Evolutionary conservation across 345 rosid species (phyloP), one percentile per base, ranked within the genome.

Genomic region (Brassica carinata): DNA sequence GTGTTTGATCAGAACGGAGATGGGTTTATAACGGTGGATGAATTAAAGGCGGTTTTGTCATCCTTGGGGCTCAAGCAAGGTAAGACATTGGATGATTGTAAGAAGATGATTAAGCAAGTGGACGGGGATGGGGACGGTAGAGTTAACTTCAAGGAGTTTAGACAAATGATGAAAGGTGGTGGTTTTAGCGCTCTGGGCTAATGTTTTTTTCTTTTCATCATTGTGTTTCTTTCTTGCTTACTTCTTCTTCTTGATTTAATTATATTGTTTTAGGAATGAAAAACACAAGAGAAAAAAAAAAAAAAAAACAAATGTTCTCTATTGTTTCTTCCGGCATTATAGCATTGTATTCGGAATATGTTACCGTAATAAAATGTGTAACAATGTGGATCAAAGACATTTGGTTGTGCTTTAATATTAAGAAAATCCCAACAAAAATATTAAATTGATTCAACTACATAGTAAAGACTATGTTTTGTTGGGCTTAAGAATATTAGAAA

Each of bases 71-170:
- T 92, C 10, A 90, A 90, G 62, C 94, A 89, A 78, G 99, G 98
- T 62, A 82, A 88, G 84, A 85, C 88, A 0, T 48, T 71, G 8
- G 97, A 91, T 65, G 97, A 92, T 43, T 94, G 98, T 77, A 89
- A 81, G 86, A 85, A 57, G 83, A 94, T 94, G 93, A 94, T 92
- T 27, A 87, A 11, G 83, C 84, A 85, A 82, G 98, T 94, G 5
- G 98, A 94, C 74, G 91, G 55, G 9, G 98, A 94, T 61, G 97
- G 98, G 3, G 97, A 94, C 75, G 98, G 98, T n/a, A 89, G 81
- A 83, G 97, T 94, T 59, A 80, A 87, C 51, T 87, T 73, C 31
- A 72, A 76, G 30, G 92, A 89, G 77, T 89, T 89, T 71, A 87
- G 79, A 83, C 83, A 83, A 66, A 89, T 89, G 92, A 87, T 89